Base-by-base conservation (phyloP, 164 flowering plant species). In the Macadamia integrifolia region DNA sequence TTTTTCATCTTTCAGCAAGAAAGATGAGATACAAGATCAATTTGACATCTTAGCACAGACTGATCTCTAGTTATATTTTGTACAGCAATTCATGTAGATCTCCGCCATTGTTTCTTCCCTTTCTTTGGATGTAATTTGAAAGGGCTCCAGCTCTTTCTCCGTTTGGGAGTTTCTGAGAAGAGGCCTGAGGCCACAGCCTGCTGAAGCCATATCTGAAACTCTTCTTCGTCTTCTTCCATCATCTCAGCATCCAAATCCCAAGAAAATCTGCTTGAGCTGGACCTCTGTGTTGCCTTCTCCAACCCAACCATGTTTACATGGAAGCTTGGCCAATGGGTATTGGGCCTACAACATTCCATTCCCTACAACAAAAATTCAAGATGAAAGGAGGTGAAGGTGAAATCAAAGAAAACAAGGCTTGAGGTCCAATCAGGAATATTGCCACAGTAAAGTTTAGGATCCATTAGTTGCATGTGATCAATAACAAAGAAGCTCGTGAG, bases 271-370 rank as follows among this genome's bases (percentile, higher is more conserved):
- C 91, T 84, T n/a, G 94, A 80, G 66, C 79, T 84, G 58, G 92
- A 86, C 74, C 88, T 83, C 61, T 86, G 97, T 2, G 87, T 64
- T 49, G 83, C 79, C 71, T 82, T 95, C 67, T 82, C 97, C 75
- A 88, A 81, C 31, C 97, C 94, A 75, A 92, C 94, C 99, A 92
- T 91, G 82, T 91, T 95, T 46, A 95, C 99, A 72, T 89, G 99
- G 81, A 95, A 95, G 79, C 94, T 92, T 1, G 99, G 97, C 15
- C 93, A 73, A 70, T 95, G 99, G 57, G 98, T 92, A 74, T 95
- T 92, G 8, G 99, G 98, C 72, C 92, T 83, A 78, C 97, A 92
- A 78, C 97, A 92, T 55, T 85, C 82, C 96, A 95, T 92, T 68
- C 98, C 98, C 99, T 89, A 82, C 64, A 72, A 18, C 58, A 9